Conservation (phyloP, 495 filamentous ascomycete genomes). For the Penicillium cataractarum region DNA sequence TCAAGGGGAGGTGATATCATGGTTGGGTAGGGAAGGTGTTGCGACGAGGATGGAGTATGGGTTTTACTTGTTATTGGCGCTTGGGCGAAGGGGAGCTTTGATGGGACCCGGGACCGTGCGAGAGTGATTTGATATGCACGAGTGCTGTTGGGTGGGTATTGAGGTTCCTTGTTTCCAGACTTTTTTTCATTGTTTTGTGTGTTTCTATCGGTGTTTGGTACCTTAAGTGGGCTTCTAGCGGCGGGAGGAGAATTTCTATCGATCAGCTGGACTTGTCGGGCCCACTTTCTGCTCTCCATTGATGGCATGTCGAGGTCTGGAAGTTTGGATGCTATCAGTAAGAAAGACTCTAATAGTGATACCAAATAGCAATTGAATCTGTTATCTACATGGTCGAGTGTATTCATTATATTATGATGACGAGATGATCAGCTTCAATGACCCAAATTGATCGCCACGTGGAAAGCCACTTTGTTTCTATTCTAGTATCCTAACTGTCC, state of each 20-base stretch:
- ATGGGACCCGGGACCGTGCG: slow-evolving; percentile 3
- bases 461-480: not conserved
- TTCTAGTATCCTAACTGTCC: not conserved
- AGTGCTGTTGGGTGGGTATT: not conserved
- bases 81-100: not conserved
- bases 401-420: not conserved
- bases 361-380: not conserved
- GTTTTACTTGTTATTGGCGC: not conserved
- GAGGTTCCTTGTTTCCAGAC: not conserved
- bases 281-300: not conserved
- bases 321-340: not conserved
- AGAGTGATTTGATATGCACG: not conserved
- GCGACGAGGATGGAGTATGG: not conserved
- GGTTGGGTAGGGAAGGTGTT: not conserved
- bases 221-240: not conserved
- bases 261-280: not conserved
- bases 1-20: not conserved
- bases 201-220: not conserved
- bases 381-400: not conserved
- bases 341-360: not conserved
- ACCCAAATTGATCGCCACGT: not conserved
- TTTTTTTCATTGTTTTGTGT: not conserved
- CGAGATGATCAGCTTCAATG: not conserved
- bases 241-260: slow-evolving; percentile 1
- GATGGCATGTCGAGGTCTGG: not conserved